Base-by-base conservation (phyloP, 2,329 filamentous ascomycete species). In the Periconia digitata region DNA sequence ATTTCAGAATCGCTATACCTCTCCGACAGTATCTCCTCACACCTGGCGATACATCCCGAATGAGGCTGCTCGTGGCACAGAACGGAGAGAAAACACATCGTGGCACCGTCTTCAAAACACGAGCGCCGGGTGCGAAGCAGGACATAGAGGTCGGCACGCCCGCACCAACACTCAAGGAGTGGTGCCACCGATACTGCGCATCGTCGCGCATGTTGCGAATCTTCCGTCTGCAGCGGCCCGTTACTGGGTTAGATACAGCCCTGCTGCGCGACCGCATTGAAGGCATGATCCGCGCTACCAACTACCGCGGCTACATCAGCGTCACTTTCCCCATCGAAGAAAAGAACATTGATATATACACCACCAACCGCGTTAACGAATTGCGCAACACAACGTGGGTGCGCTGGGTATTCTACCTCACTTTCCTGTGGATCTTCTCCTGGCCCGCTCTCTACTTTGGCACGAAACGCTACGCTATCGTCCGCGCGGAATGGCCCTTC, bases 381-480 rank as follows among this genome's bases (percentile, higher is more conserved):
- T 87, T 85, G 81, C 82, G 88, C 0, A 73, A 84, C 39, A 85
- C 78, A 1, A 66, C 64, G 6, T 89, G 84, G 84, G 74, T 90
- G 38, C 74, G 79, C 36, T 81, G 82, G 76, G 38, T 89, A 8
- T 89, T 85, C 72, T 84, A 82, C 63, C 66, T 88, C 6, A 84
- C 84, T 0, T 82, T 90, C 50, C 68, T 87, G 12, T 87, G 87
- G 78, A 61, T 91, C 47, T 76, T 91, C 56, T 75, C 81, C 3
- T 91, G 87, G 87, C 87, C 87, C 0, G 79, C 81, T 47, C 76
- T 91, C 12, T 85, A 82, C 70, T 78, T 89, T 63, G 71, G 79
- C 16, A 91, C 87, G 1, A 83, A 81, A 63, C 77, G 81, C 41
- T 91, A 85, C 72, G 79, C 85, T 54, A 84, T 88, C 2, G 78